Evolutionary conservation across 371 early-diverging fungal species (phyloP), one percentile per base, ranked within the genome.

Genomic region (Mucor circinelloides): DNA sequence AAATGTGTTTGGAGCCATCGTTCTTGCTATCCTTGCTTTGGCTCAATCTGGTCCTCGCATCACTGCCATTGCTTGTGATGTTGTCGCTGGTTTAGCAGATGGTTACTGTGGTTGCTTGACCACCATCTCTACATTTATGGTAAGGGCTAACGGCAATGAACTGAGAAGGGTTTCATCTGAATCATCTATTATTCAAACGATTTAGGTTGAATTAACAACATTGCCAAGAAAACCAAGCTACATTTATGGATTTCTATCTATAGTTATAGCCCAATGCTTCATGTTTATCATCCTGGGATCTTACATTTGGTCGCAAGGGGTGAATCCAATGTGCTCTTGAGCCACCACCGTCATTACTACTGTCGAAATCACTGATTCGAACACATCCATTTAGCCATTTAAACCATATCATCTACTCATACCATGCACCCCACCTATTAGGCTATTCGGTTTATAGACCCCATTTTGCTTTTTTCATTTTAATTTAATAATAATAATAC

Each of bases 81-180:
- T 87, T 0, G 40, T 89, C 12, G 71, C 72, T 17, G 89, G 81
- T 1, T 64, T 93, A 30, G 77, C 82, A 5, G 87, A 88, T 67
- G 93, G 93, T 0, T 86, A 88, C 48, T 91, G 92, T 72, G 92
- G 90, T 13, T 91, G 93, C 58, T 64, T 93, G 55, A 89, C 91
- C 0, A 93, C 93, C 0, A 77, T 93, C 23, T 92, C 92, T 2
- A 92, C 93, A 1, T 90, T 92, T 72, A 83, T 82, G 28, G 84
- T 87, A 77, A 72, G 72, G 42, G 21, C 36, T 2, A 7, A 6
- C n/a, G 25, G n/a, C 44, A 38, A 17, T 28, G 8, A 32, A 4
- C 17, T 12, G 15, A 50, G 38, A 32, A 28, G 28, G 36, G 9
- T 19, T 9, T 27, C 25, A 56, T 30, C 23, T 27, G 42, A 28